Percentiles rank a stretch among this genome's conserved stretches.
These are phyloP conservation scores for Coemansia sp. DNA, from an alignment of 192 early-diverging fungal species.

Conservation along the genomic window DNA sequence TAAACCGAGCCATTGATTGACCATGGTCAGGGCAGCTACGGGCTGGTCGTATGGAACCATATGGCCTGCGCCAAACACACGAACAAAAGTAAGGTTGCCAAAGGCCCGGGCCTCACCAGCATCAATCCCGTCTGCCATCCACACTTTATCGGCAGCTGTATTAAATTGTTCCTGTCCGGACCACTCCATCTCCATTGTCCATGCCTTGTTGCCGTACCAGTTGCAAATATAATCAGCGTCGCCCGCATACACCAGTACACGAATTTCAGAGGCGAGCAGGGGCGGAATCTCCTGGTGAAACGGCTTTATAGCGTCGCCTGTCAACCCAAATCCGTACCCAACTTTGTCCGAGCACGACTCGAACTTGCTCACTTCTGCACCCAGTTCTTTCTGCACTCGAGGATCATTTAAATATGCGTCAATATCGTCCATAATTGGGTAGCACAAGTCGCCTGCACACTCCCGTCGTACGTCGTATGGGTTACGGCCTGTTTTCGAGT, in stretches of 20 bases:
- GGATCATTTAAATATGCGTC: conserved; percentile 69
- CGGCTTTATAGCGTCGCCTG: conserved; percentile 77
- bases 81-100: conserved; percentile 75
- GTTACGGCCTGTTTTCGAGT: conserved; percentile 67
- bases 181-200: conserved; percentile 80
- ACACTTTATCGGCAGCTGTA: conserved; percentile 65
- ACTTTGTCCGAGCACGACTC: conserved; percentile 76
- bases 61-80: conserved; percentile 81
- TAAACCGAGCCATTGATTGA: conserved; percentile 72
- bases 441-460: conserved; percentile 82
- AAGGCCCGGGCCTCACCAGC: conserved; percentile 65
- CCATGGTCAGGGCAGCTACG: conserved; percentile 69
- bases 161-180: conserved; percentile 68
- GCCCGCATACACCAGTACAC: conserved; percentile 84
- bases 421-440: conserved; percentile 67
- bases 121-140: conserved; percentile 61
- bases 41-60: conserved; percentile 91
- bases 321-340: conserved; percentile 66
- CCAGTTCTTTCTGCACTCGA: conserved; percentile 65
- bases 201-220: conserved; percentile 80
- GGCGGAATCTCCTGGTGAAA: conserved; percentile 60
- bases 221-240: conserved; percentile 92
- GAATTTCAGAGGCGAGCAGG: conserved; percentile 72
- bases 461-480: conserved; percentile 88
- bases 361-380: conserved; percentile 63